These are phyloP conservation scores for Fraxinus floribunda DNA, from an alignment of 305 asterid genomes.

Conservation along the genomic window DNA sequence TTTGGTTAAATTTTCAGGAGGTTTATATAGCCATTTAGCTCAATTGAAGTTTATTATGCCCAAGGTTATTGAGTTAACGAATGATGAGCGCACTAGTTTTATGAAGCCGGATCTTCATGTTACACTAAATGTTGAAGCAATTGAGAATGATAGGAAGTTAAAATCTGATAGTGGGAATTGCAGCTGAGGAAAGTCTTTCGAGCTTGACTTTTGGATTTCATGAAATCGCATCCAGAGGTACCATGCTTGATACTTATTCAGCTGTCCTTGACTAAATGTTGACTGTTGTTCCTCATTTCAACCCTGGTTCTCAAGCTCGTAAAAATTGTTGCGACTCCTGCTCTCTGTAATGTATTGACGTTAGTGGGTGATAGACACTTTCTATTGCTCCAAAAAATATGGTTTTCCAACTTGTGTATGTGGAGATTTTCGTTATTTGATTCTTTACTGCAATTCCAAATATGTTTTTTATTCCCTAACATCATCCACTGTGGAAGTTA, in stretches of 20 bases:
- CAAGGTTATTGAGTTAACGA: constrained; percentile 70
- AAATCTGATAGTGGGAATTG: constrained; percentile 45
- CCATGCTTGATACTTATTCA: neutral
- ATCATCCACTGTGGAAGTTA: too few species aligned
- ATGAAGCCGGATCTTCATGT: constrained; percentile 67
- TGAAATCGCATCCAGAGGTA: constrained; percentile 75
- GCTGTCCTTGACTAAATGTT: neutral
- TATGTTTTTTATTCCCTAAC: too few species aligned
- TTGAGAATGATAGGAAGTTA: constrained; percentile 35
- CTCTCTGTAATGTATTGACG: too few species aligned
- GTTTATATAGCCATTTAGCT: constrained; percentile 64
- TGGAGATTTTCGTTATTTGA: too few species aligned
- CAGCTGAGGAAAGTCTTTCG: constrained; percentile 60
- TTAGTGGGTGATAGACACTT: too few species aligned
- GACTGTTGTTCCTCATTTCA: neutral
- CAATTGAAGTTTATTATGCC: constrained; percentile 83
- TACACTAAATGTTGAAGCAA: constrained; percentile 36
- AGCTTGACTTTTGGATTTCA: constrained; percentile 48
- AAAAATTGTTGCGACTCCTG: too few species aligned
- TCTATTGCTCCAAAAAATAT: too few species aligned
- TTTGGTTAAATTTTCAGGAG: constrained; percentile 49
- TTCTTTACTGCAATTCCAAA: too few species aligned
- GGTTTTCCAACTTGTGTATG: too few species aligned
- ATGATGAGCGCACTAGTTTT: constrained; percentile 65
- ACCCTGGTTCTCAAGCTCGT: too few species aligned